phyloP scores from a whole-genome alignment of 441 rosid species.

The Metrosideros polymorpha region DNA sequence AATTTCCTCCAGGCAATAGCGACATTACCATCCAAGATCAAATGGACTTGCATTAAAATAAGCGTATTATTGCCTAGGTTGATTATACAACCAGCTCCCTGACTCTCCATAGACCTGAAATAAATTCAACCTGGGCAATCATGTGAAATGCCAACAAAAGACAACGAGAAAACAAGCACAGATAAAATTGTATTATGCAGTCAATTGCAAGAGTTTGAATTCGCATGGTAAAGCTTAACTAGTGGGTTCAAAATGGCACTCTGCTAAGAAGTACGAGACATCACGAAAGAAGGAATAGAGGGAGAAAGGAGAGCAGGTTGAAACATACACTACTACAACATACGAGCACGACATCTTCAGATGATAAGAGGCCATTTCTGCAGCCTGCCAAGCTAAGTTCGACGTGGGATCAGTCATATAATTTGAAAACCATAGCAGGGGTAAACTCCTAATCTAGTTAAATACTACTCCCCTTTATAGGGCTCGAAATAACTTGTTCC shows the following conservation, averaged over 20 bases:
- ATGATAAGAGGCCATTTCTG: neutral
- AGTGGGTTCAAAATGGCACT: neutral
- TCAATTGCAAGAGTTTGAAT: neutral
- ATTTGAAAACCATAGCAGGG: neutral
- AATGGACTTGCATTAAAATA: neutral
- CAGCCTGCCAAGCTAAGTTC: neutral
- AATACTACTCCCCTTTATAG: neutral
- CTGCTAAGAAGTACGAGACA: neutral
- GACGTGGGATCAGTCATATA: neutral
- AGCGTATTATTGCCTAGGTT: neutral
- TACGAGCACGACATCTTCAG: neutral
- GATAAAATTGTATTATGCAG: neutral
- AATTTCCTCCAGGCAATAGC: neutral
- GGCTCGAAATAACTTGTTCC: neutral
- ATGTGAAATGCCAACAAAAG: neutral
- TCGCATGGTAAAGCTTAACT: neutral
- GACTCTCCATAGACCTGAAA: neutral
- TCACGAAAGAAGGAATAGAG: neutral
- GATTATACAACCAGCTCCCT: neutral
- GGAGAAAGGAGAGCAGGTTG: neutral
- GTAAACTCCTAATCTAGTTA: neutral
- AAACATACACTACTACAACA: neutral
- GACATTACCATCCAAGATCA: neutral
- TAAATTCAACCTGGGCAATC: neutral
- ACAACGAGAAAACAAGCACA: neutral